Evolutionary conservation across 306 rosid genomes (phyloP).

Genomic region (Prunus mira): DNA sequence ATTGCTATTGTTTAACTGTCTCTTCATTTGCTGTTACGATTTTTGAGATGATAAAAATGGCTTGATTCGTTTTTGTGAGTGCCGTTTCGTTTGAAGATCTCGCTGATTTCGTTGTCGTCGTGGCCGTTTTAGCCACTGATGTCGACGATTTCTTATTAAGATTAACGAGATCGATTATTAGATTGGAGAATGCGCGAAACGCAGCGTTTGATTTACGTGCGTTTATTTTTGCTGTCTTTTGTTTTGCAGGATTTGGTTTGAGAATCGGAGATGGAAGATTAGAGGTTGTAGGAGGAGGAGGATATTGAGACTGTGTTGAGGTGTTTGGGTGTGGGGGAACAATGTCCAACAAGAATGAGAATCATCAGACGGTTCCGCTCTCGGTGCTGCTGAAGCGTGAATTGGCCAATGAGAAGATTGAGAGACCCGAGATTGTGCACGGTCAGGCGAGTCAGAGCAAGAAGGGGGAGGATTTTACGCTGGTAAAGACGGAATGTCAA

Average conservation of each 20-base stretch:
- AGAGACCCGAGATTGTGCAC: conserved; percentile 75
- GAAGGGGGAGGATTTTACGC: conserved; percentile 90
- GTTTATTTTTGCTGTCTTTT: not conserved
- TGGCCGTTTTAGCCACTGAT: not conserved
- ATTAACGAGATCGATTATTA: not conserved
- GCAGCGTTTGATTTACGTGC: conserved; percentile 3
- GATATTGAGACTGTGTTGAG: conserved; percentile 6
- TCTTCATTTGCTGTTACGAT: conserved; percentile 1
- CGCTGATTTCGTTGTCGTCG: conserved; percentile 9
- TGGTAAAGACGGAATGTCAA: conserved; percentile 80
- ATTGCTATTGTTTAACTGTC: not conserved
- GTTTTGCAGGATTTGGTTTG: conserved; percentile 36
- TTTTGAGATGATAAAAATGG: not conserved
- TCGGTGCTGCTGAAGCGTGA: conserved; percentile 93
- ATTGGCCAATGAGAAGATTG: conserved; percentile 80
- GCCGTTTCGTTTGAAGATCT: conserved; percentile 11
- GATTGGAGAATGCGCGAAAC: conserved; percentile 10
- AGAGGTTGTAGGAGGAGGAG: conserved; percentile 20
- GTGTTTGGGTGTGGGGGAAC: conserved; percentile 27
- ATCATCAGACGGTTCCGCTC: conserved; percentile 80
- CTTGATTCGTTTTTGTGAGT: not conserved
- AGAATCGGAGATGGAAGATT: conserved; percentile 31
- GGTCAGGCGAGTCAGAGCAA: conserved; percentile 94
- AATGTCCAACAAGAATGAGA: conserved; percentile 71
- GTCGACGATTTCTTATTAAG: not conserved